Conservation (phyloP, 75 land plant species). For the Picea sitchensis region DNA sequence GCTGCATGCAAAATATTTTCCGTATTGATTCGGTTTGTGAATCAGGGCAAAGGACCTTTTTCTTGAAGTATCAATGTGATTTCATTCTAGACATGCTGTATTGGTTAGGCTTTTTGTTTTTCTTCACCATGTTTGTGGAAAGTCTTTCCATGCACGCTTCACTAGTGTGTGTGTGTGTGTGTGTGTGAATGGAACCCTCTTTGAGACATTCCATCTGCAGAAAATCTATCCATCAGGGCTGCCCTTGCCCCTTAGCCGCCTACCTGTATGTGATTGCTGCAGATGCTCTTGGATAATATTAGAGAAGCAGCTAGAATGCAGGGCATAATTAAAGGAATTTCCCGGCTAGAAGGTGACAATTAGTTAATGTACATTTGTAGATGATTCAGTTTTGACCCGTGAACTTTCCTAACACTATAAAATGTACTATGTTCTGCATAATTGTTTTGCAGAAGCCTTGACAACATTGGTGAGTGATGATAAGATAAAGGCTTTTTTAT, state of each 20-base stretch:
- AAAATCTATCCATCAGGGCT: not conserved
- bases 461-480: not conserved
- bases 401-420: not conserved
- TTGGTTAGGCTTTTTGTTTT: not conserved
- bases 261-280: not conserved
- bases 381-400: not conserved
- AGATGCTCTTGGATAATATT: not conserved
- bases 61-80: not conserved
- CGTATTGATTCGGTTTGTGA: not conserved
- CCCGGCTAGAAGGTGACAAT: not conserved
- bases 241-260: constrained; percentile 5
- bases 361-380: not conserved
- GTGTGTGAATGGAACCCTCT: not conserved
- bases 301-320: not conserved
- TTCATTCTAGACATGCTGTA: not conserved
- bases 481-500: not conserved
- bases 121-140: not conserved
- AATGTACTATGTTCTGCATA: not conserved
- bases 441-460: no score
- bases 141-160: not conserved
- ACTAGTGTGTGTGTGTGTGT: not conserved
- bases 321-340: not conserved
- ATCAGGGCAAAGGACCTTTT: not conserved
- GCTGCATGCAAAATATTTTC: no score
- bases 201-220: not conserved